A percentile compares a stretch with the other conserved stretches of the same genome.
Evolutionary conservation across 768 basidiomycete species (phyloP).

Genomic region (Mycena latifolia): DNA sequence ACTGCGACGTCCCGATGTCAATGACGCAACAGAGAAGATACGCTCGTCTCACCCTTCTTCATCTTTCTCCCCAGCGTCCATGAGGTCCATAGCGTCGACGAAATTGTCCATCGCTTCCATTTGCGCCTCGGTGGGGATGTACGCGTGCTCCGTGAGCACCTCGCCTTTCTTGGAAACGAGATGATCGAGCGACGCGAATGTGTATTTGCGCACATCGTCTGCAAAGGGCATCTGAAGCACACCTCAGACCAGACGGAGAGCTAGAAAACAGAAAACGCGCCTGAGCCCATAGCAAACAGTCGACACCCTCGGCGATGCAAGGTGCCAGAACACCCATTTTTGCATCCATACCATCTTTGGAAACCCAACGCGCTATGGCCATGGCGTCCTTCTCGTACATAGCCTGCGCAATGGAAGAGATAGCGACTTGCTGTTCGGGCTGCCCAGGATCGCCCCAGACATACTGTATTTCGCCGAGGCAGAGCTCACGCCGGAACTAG

Average conservation of each 20-base stretch:
- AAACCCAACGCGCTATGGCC: constrained; percentile 89
- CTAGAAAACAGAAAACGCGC: constrained; percentile 53
- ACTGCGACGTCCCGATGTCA: constrained; percentile 49
- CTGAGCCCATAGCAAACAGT: constrained; percentile 88
- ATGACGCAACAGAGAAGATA: constrained; percentile 7
- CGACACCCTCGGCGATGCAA: constrained; percentile 70
- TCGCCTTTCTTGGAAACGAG: constrained; percentile 85
- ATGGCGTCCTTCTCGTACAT: constrained; percentile 76
- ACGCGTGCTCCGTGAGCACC: constrained; percentile 79
- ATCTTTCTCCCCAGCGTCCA: constrained; percentile 79
- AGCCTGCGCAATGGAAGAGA: constrained; percentile 89
- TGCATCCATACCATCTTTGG: constrained; percentile 78
- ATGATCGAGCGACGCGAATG: constrained; percentile 83
- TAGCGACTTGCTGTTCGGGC: constrained; percentile 80
- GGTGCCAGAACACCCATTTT: constrained; percentile 88
- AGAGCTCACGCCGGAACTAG: constrained; percentile 86
- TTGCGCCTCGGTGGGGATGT: constrained; percentile 84
- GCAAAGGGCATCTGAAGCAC: constrained; percentile 88
- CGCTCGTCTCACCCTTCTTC: constrained; percentile 71
- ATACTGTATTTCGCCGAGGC: constrained; percentile 89
- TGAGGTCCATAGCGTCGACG: constrained; percentile 92
- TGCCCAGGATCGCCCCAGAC: constrained; percentile 81
- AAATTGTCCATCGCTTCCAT: constrained; percentile 87
- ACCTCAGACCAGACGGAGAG: not conserved
- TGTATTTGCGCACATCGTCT: constrained; percentile 91